Conservation (phyloP, 2,329 filamentous ascomycete genomes). For the Hypomyces rosellus region DNA sequence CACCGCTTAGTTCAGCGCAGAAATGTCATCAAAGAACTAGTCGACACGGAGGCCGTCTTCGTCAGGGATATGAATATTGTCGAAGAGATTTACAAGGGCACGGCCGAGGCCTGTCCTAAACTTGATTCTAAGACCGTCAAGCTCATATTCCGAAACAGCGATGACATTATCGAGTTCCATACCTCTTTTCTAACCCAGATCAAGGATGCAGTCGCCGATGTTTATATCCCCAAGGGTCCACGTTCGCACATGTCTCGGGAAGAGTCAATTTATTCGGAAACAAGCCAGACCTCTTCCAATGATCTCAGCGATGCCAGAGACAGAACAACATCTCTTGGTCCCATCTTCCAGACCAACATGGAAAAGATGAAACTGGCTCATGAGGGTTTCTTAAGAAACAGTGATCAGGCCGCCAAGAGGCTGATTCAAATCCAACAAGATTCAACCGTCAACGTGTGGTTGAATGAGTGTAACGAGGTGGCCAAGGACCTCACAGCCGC, state of each 20-base stretch:
- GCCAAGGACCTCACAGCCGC: conserved; percentile 87
- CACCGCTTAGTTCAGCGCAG: conserved; percentile 74
- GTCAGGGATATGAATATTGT: conserved; percentile 95
- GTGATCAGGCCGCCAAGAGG: conserved; percentile 55
- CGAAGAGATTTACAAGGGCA: conserved; percentile 95
- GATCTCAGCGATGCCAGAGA: conserved; percentile 48
- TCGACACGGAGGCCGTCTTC: conserved; percentile 89
- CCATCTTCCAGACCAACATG: conserved; percentile 50
- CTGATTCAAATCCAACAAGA: conserved; percentile 59
- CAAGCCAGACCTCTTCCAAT: conserved; percentile 30
- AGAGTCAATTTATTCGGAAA: conserved; percentile 35
- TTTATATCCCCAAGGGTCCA: conserved; percentile 62
- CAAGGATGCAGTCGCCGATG: conserved; percentile 69
- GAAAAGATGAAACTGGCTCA: conserved; percentile 55
- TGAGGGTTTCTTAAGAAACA: conserved; percentile 57
- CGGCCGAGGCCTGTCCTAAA: conserved; percentile 72
- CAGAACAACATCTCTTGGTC: conserved; percentile 45
- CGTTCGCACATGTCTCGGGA: conserved; percentile 37
- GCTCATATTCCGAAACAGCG: conserved; percentile 85
- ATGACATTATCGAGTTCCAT: conserved; percentile 84
- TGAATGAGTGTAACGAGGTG: conserved; percentile 87
- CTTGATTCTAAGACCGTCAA: conserved; percentile 81
- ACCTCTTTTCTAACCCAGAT: conserved; percentile 71
- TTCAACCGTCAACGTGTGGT: conserved; percentile 69
- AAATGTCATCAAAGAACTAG: conserved; percentile 81